Evolutionary conservation across 257 asterid genomes (phyloP).

Genomic region (Coffea canephora): DNA sequence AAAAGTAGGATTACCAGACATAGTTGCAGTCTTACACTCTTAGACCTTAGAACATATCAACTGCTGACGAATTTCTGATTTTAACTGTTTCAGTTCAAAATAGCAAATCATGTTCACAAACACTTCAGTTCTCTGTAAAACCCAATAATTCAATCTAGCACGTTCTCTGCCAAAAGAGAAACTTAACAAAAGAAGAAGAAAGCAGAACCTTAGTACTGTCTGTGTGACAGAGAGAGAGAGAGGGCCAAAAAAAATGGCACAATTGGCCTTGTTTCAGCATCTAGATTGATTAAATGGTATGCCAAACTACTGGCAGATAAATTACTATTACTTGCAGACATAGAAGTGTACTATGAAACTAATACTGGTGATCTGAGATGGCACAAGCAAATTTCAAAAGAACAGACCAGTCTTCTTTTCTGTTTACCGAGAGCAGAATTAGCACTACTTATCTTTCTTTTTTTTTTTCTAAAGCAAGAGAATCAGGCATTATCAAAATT

Average conservation of each 20-base stretch:
- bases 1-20: slow-evolving; percentile 74
- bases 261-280: background rate
- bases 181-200: slow-evolving; percentile 12
- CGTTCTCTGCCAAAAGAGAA: slow-evolving; percentile 10
- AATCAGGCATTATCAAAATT: background rate
- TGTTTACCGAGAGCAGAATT: background rate
- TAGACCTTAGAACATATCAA: slow-evolving; percentile 32
- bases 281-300: background rate
- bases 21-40: slow-evolving; percentile 32
- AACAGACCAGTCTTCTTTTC: background rate
- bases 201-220: background rate
- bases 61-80: slow-evolving; percentile 29
- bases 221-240: background rate
- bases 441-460: background rate
- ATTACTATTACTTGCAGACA: background rate
- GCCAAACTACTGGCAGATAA: background rate
- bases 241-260: background rate
- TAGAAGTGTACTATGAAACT: background rate
- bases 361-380: background rate
- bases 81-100: slow-evolving; percentile 28
- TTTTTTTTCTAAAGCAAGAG: background rate
- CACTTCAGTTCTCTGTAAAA: slow-evolving; percentile 15
- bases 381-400: background rate
- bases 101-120: slow-evolving; percentile 23
- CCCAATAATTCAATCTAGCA: slow-evolving; percentile 14